phyloP scores from a whole-genome alignment of 768 basidiomycete species.

The Omphalotus guepiniiformis region DNA sequence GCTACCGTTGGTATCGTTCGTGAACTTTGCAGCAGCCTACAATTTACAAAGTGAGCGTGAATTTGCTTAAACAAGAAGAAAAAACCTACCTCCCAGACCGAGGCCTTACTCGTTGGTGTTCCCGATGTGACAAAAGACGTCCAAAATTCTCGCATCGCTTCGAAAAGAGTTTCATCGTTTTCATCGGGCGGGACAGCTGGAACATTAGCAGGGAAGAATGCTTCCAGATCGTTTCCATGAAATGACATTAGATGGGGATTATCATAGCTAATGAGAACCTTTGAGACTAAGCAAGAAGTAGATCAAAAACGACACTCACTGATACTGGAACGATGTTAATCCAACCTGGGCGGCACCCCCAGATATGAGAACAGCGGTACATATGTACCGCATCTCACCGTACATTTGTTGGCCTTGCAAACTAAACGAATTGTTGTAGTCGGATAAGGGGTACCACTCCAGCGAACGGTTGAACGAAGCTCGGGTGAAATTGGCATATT shows the following conservation, averaged over 20 bases:
- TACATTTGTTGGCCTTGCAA: slow-evolving; percentile 43
- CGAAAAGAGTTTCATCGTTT: slow-evolving; percentile 27
- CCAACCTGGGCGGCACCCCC: slow-evolving; percentile 20
- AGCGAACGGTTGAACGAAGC: slow-evolving; percentile 27
- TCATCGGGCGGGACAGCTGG: slow-evolving; percentile 16
- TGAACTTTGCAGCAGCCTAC: neutral
- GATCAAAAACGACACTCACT: slow-evolving; percentile 20
- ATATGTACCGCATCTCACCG: slow-evolving; percentile 41
- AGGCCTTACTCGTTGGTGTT: slow-evolving; percentile 20
- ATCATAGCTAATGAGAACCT: slow-evolving; percentile 28
- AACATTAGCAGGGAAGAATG: slow-evolving; percentile 28
- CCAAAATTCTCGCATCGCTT: slow-evolving; percentile 35
- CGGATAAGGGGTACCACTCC: slow-evolving; percentile 30
- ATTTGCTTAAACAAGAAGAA: neutral
- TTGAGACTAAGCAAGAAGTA: neutral
- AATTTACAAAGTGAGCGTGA: neutral
- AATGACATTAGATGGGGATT: slow-evolving; percentile 35
- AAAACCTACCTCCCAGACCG: slow-evolving; percentile 26
- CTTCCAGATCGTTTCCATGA: slow-evolving; percentile 33
- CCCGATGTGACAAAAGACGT: slow-evolving; percentile 35
- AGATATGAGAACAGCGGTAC: slow-evolving; percentile 33
- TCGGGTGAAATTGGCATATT: slow-evolving; percentile 29
- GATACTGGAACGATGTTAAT: slow-evolving; percentile 29
- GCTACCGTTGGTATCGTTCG: slow-evolving; percentile 2
- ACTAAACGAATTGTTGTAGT: slow-evolving; percentile 30